These are phyloP conservation scores for Eucalyptus virginea DNA, from an alignment of 345 rosid genomes.

Conservation along the genomic window DNA sequence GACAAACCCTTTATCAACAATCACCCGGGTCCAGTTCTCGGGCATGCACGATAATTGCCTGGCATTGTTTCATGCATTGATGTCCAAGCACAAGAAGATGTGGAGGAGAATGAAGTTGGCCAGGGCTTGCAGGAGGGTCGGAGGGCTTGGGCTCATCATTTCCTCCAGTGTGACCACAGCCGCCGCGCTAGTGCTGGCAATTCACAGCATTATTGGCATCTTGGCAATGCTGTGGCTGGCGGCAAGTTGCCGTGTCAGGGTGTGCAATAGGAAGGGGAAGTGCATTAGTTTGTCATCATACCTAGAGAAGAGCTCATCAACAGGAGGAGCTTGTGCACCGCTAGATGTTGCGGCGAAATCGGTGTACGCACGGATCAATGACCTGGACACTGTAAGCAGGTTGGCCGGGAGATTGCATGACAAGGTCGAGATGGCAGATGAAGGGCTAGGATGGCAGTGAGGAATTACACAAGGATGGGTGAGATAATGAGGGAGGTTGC, in stretches of 20 bases:
- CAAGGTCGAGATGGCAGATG: constrained; percentile 47
- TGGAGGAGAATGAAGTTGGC: constrained; percentile 23
- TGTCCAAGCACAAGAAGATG: constrained; percentile 25
- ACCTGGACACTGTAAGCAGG: constrained; percentile 55
- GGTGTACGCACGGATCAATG: constrained; percentile 47
- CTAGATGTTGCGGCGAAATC: constrained; percentile 69
- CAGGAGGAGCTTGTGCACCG: constrained; percentile 24
- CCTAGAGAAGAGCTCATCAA: neutral
- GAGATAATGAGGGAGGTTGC: constrained; percentile 41
- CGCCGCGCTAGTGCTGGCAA: constrained; percentile 32
- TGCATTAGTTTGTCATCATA: neutral
- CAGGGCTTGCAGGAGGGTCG: constrained; percentile 21
- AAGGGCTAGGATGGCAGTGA: constrained; percentile 42
- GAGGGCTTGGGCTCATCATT: constrained; percentile 28
- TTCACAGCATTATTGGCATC: constrained; percentile 53
- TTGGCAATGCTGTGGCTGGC: constrained; percentile 48
- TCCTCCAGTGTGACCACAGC: constrained; percentile 23
- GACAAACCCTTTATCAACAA: constrained; percentile 39
- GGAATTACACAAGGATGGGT: constrained; percentile 15
- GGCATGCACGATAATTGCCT: constrained; percentile 27
- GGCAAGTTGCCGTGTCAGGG: neutral
- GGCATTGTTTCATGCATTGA: constrained; percentile 28
- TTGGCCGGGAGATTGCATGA: constrained; percentile 44
- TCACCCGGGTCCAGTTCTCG: constrained; percentile 11
- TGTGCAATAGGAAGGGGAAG: neutral